A percentile compares a stretch with the other conserved stretches of the same genome.
Conservation (phyloP, 2,329 filamentous ascomycete species). For the Sporothrix phasma region DNA sequence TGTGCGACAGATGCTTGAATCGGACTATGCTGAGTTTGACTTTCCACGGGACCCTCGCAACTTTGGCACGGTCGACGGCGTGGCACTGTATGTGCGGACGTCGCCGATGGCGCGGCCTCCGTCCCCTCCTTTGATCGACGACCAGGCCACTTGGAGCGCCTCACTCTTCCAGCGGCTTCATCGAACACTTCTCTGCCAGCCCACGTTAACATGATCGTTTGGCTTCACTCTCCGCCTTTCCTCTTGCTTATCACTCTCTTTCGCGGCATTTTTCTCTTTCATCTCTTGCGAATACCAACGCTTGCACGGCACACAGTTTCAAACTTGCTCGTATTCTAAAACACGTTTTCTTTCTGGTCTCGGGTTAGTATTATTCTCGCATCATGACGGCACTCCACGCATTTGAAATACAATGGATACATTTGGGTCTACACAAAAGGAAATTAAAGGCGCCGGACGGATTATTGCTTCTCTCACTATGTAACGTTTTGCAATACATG, state of each 20-base stretch:
- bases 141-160: constrained; percentile 1
- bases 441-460: neutral
- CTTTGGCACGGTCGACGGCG: constrained; percentile 16
- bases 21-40: constrained; percentile 12
- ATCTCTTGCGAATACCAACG: neutral
- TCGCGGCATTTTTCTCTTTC: neutral
- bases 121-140: neutral
- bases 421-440: neutral
- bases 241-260: neutral
- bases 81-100: constrained; percentile 17
- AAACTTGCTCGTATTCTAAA: neutral
- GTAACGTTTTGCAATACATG: neutral
- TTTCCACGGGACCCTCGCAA: constrained; percentile 14
- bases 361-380: neutral
- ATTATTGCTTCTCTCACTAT: neutral
- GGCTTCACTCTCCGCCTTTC: neutral
- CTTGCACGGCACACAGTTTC: neutral
- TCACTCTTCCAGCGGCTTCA: constrained; percentile 9
- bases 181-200: constrained; percentile 5
- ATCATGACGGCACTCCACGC: too few relatives aligned
- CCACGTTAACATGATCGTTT: constrained; percentile 1
- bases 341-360: neutral
- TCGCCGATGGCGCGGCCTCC: neutral
- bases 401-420: constrained; percentile 4
- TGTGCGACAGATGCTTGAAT: constrained; percentile 15